Percentiles rank a stretch among this genome's conserved stretches.
These are phyloP conservation scores for Golovinomyces cichoracearum DNA, from an alignment of 2,329 filamentous ascomycete species.

Conservation along the genomic window DNA sequence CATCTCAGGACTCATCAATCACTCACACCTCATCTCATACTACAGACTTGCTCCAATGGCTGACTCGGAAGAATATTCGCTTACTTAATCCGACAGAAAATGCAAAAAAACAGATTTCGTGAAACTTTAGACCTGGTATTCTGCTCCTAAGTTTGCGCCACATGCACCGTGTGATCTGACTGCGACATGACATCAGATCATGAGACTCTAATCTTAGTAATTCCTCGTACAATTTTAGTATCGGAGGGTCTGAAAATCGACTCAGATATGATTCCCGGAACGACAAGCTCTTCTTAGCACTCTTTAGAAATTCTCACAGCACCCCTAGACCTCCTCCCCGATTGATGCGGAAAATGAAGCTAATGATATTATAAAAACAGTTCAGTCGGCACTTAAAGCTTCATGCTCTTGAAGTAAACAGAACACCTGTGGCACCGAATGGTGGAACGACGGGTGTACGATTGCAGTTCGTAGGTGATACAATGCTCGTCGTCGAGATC, in stretches of 20 bases:
- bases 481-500: not conserved
- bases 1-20: not conserved
- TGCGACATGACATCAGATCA: not conserved
- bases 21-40: not conserved
- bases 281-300: not conserved
- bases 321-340: not conserved
- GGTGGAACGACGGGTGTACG: not conserved
- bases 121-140: not conserved
- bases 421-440: not conserved
- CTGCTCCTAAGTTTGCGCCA: not conserved
- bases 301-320: not conserved
- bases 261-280: not conserved
- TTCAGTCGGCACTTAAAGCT: not conserved
- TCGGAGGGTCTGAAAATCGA: not conserved
- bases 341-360: not conserved
- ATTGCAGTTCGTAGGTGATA: not conserved
- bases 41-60: not conserved
- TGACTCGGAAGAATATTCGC: not conserved
- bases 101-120: not conserved
- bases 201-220: not conserved
- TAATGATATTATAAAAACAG: not conserved
- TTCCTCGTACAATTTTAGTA: not conserved
- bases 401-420: not conserved
- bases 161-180: not conserved
- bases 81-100: not conserved